Evolutionary conservation across 306 rosid species (phyloP).

Genomic region (Vigna reflexopilosa): DNA sequence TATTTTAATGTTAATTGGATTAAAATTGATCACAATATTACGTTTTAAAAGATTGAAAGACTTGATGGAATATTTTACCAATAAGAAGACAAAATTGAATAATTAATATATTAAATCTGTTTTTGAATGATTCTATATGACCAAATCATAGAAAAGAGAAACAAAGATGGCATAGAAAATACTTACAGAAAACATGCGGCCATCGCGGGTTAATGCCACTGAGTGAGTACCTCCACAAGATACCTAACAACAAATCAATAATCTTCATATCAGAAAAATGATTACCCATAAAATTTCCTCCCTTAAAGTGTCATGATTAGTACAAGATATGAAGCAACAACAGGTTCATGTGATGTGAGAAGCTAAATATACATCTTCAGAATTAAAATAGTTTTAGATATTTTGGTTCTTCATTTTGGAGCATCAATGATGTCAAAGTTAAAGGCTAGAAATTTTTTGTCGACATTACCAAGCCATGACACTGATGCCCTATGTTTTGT

Average conservation of each 20-base stretch:
- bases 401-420: conserved; percentile 14
- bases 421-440: conserved; percentile 6
- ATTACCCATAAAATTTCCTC: not conserved
- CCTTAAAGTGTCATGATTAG: conserved; percentile 9
- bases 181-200: conserved; percentile 88
- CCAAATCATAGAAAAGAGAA: conserved; percentile 26
- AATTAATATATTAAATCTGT: conserved; percentile 1
- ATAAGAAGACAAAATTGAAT: no score
- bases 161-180: conserved; percentile 15
- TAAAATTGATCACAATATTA: no score
- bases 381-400: conserved; percentile 33
- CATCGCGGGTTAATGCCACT: conserved; percentile 85
- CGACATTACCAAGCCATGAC: conserved; percentile 19
- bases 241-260: conserved; percentile 57
- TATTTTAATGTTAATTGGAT: no score
- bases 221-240: conserved; percentile 99
- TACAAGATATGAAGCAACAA: conserved; percentile 1
- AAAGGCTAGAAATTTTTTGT: not conserved
- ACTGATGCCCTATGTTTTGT: not conserved
- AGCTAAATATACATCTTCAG: conserved; percentile 11
- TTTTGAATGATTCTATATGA: conserved; percentile 9
- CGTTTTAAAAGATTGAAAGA: no score
- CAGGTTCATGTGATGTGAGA: not conserved
- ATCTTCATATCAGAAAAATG: not conserved
- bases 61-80: no score